phyloP scores from a whole-genome alignment of 129 eudicot species.

The Escallonia rubra region DNA sequence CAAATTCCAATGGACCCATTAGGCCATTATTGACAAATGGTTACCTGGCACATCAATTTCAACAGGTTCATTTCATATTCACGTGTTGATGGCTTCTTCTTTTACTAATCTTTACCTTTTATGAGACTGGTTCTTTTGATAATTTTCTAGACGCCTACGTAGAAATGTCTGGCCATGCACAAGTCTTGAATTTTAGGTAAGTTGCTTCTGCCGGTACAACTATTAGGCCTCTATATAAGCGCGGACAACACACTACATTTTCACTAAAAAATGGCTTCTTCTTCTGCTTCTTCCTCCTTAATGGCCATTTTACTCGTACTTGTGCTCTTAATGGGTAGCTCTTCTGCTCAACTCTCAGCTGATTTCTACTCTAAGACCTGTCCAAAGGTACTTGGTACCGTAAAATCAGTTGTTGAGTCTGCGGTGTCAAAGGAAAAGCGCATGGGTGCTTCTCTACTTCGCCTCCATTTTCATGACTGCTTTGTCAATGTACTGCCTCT shows the following conservation, averaged over 20 bases:
- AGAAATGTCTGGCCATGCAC: too few relatives aligned
- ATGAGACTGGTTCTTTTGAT: too few relatives aligned
- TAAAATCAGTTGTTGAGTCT: conserved; percentile 10
- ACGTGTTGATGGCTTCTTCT: not conserved
- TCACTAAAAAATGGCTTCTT: not conserved
- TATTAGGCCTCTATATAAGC: not conserved
- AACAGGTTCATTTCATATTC: not conserved
- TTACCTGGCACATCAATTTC: not conserved
- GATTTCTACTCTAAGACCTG: conserved; percentile 17
- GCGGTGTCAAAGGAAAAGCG: conserved; percentile 21
- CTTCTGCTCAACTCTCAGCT: conserved; percentile 15
- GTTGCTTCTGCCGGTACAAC: not conserved
- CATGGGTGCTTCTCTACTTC: conserved; percentile 23
- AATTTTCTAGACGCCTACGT: too few relatives aligned
- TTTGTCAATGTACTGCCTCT: conserved; percentile 18
- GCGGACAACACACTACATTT: not conserved
- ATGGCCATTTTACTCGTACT: not conserved
- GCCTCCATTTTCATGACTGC: conserved; percentile 34
- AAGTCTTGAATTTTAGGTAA: too few relatives aligned
- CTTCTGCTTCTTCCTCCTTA: not conserved
- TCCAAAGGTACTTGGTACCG: conserved; percentile 11
- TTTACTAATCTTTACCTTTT: too few relatives aligned
- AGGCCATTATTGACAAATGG: not conserved
- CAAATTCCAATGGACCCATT: not conserved
- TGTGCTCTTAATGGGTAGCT: not conserved